Base-by-base conservation (phyloP, 441 rosid species). In the Populus tomentosa region DNA sequence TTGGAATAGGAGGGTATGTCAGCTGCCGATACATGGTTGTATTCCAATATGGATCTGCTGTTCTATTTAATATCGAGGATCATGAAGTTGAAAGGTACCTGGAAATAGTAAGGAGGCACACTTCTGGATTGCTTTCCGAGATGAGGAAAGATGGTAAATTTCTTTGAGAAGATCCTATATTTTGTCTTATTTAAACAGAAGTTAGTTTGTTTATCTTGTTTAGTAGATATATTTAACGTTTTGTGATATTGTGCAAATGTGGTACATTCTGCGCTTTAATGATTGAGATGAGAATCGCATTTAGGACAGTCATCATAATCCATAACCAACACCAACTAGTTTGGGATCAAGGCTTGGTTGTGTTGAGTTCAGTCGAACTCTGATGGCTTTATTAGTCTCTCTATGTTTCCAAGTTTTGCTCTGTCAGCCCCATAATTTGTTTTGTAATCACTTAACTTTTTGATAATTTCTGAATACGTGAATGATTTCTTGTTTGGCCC, bases 11-110 rank as follows among this genome's bases (percentile, higher is more conserved):
- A 59, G 87, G 84, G 75, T 79, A 83, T 81, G 85, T 76, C 78
- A 75, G 77, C 80, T 88, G 82, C 75, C 84, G 85, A 2, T 93
- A 90, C 85, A 86, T 95, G 95, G 90, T 93, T 61, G 93, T 93
- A 18, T 95, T 87, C 85, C 99, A 93, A 65, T 95, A 93, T 80
- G 98, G 98, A 70, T 95, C 98, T 80, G 96, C 90, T 68, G 94
- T 95, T 84, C 88, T 95, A 79, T 92, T 95, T 83, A 95, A 93
- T 81, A 81, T 95, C 9, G 96, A 90, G 68, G 97, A 91, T 70
- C 83, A 75, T 73, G 97, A 93, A 75, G 85, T 87, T 74, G 97
- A 90, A 84, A 76, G 82, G 83, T 88, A 87, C 82, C 84, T 95
- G 69, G 87, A 86, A 75, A 85, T 91, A 61, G 92, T 91, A 75